Conservation (phyloP, 108 stramenopile species). For the Skeletonema marinoi region DNA sequence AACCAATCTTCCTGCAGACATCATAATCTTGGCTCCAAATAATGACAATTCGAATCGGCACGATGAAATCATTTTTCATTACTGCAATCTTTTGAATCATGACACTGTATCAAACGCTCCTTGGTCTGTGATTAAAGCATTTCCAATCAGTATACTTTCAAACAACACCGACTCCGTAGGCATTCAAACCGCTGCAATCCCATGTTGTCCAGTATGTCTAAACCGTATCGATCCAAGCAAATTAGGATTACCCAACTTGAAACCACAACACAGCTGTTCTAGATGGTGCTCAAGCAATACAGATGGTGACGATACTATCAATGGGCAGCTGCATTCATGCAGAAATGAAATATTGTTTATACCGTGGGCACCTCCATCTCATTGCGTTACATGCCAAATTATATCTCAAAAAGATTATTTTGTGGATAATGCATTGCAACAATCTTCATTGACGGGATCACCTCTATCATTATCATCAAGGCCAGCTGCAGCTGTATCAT, state of each 20-base stretch:
- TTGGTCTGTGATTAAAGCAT: constrained; percentile 63
- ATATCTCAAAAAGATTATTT: constrained; percentile 40
- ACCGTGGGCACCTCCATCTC: constrained; percentile 62
- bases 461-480: background rate
- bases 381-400: constrained; percentile 70
- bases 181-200: constrained; percentile 41
- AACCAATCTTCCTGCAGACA: constrained; percentile 22
- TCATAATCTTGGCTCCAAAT: constrained; percentile 12
- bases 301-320: background rate
- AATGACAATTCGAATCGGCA: background rate
- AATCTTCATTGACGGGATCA: constrained; percentile 38
- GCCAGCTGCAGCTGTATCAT: background rate
- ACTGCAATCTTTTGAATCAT: constrained; percentile 47
- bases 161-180: background rate
- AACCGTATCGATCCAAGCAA: constrained; percentile 73
- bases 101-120: constrained; percentile 46
- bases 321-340: constrained; percentile 32
- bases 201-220: constrained; percentile 82
- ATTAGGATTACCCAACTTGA: constrained; percentile 65
- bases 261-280: constrained; percentile 65
- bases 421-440: constrained; percentile 15
- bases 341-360: constrained; percentile 59
- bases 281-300: constrained; percentile 52
- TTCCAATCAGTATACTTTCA: constrained; percentile 42
- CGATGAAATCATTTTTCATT: constrained; percentile 19